Percentiles rank a stretch among this genome's conserved stretches.
Evolutionary conservation across 352 stramenopile genomes (phyloP).

Genomic region (Globisporangium sylvaticum): DNA sequence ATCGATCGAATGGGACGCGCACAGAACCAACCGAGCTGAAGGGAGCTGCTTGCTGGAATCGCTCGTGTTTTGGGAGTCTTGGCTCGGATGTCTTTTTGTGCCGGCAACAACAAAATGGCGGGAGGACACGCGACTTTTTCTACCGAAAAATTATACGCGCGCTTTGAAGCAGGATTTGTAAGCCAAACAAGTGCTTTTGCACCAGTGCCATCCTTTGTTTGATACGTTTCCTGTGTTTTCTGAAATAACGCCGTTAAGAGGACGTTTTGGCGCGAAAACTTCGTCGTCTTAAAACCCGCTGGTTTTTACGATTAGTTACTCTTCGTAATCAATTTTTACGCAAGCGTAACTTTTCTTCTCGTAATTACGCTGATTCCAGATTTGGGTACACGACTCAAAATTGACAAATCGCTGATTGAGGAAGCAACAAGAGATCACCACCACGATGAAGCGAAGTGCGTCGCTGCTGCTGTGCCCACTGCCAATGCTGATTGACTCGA

Average conservation of each 20-base stretch:
- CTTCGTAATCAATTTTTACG: not conserved
- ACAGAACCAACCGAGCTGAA: not conserved
- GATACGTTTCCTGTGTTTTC: not conserved
- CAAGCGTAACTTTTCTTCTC: not conserved
- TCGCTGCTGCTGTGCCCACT: not conserved
- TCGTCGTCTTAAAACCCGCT: too few relatives aligned
- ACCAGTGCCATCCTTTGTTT: not conserved
- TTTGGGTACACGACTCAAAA: too few relatives aligned
- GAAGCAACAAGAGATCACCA: too few relatives aligned
- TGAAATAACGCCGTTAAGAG: not conserved
- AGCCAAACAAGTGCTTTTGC: not conserved
- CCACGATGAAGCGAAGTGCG: conserved; percentile 4
- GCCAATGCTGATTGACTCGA: not conserved
- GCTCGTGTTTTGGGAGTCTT: not conserved
- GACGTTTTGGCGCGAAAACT: not conserved
- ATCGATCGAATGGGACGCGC: not conserved
- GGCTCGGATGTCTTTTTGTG: not conserved
- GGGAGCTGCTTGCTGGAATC: not conserved
- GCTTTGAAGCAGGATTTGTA: not conserved
- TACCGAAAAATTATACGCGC: not conserved
- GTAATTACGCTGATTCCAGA: not conserved
- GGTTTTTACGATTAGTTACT: not conserved
- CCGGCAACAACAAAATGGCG: not conserved
- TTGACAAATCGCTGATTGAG: too few relatives aligned
- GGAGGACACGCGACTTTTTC: not conserved